phyloP scores from a whole-genome alignment of 2,329 filamentous ascomycete genomes.

The Colletotrichum sp. region DNA sequence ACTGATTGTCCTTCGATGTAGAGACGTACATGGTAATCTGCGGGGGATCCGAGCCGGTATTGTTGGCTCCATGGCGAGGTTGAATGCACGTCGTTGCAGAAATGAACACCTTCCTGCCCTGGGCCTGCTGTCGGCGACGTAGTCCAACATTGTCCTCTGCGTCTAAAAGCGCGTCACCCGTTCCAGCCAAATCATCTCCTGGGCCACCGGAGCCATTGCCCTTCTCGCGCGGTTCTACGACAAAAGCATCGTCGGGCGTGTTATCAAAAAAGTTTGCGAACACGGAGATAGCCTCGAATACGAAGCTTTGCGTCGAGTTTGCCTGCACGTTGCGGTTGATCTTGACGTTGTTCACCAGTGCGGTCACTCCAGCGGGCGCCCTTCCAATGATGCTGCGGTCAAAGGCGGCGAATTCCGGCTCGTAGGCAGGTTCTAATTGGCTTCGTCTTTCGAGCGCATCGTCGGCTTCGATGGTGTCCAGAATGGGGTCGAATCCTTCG shows the following conservation, averaged over 20 bases:
- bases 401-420: constrained; percentile 66
- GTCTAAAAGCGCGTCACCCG: constrained; percentile 19
- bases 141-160: constrained; percentile 20
- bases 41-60: constrained; percentile 57
- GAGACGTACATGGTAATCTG: constrained; percentile 84
- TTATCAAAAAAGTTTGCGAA: constrained; percentile 39
- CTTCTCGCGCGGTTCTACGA: constrained; percentile 22
- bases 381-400: constrained; percentile 69
- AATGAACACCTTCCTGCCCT: constrained; percentile 69
- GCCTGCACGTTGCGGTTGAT: constrained; percentile 62
- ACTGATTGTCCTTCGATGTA: constrained; percentile 63
- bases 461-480: constrained; percentile 25
- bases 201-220: constrained; percentile 28
- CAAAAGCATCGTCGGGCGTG: neutral
- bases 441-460: constrained; percentile 23
- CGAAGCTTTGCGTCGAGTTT: constrained; percentile 68
- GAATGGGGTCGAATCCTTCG: constrained; percentile 24
- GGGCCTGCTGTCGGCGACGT: constrained; percentile 27
- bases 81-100: constrained; percentile 88
- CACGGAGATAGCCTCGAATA: constrained; percentile 63
- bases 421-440: constrained; percentile 46
- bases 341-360: constrained; percentile 69
- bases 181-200: constrained; percentile 22
- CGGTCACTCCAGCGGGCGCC: constrained; percentile 54
- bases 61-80: constrained; percentile 60